These are phyloP conservation scores for Apiosordaria backusii DNA, from an alignment of 495 filamentous ascomycete genomes.

Conservation along the genomic window DNA sequence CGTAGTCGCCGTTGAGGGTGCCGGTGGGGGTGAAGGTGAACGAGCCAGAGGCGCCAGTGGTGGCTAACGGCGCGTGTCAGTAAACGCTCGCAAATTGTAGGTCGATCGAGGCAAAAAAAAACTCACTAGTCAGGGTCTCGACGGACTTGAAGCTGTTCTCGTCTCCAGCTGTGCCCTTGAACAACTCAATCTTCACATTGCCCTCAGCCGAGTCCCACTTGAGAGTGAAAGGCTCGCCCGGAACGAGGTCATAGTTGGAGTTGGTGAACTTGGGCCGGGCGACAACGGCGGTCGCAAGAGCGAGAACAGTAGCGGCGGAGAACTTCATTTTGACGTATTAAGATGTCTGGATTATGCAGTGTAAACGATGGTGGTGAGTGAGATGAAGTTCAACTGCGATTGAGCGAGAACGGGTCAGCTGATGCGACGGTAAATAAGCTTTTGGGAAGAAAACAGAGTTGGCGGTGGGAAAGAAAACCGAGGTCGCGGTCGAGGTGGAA, in stretches of 20 bases:
- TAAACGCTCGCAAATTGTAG: not conserved
- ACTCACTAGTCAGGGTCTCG: slow-evolving; percentile 33
- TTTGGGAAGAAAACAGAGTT: not conserved
- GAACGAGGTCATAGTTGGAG: slow-evolving; percentile 35
- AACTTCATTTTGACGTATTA: slow-evolving; percentile 44
- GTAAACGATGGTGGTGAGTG: slow-evolving; percentile 4
- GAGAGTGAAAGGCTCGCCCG: slow-evolving; percentile 41
- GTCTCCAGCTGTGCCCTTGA: slow-evolving; percentile 28
- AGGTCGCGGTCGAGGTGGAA: not conserved
- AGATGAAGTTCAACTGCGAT: slow-evolving; percentile 10
- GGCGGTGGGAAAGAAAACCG: not conserved
- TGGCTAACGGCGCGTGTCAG: slow-evolving; percentile 16
- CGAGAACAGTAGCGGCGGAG: slow-evolving; percentile 32
- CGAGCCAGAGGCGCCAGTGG: slow-evolving; percentile 27
- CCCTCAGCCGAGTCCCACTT: slow-evolving; percentile 38
- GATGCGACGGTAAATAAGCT: not conserved
- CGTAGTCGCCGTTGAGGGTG: slow-evolving; percentile 40
- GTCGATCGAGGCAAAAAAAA: not conserved
- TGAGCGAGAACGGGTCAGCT: not conserved
- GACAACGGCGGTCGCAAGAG: slow-evolving; percentile 37
- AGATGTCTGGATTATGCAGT: slow-evolving; percentile 9
- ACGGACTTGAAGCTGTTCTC: slow-evolving; percentile 35
- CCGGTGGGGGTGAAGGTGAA: slow-evolving; percentile 36
- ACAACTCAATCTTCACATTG: slow-evolving; percentile 39
- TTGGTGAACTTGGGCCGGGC: slow-evolving; percentile 43